A percentile compares a stretch with the other conserved stretches of the same genome.
phyloP scores from a whole-genome alignment of 2,329 filamentous ascomycete species.

The Chaetoscypha palmicola region DNA sequence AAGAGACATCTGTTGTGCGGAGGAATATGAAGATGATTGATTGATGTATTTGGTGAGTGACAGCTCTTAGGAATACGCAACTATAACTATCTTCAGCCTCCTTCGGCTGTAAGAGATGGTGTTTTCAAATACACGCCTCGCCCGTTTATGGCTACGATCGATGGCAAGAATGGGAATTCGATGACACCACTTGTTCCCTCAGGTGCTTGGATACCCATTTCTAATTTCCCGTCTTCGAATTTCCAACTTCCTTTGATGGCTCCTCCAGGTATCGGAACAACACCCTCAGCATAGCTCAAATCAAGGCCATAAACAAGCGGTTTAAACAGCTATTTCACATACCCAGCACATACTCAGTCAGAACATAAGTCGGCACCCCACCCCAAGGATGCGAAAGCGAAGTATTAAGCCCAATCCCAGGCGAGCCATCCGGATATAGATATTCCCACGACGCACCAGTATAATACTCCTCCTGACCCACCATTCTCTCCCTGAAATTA shows the following conservation, averaged over 20 bases:
- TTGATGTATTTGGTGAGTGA: not conserved
- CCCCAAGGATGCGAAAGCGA: constrained; percentile 39
- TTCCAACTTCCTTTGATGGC: not conserved
- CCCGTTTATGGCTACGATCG: not conserved
- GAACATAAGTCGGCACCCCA: constrained; percentile 38
- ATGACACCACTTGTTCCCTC: not conserved
- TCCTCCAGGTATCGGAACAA: not conserved
- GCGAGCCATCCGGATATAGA: constrained; percentile 32
- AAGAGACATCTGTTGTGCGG: too few species aligned
- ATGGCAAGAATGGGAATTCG: not conserved
- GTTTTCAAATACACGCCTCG: not conserved
- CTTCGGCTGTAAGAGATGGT: not conserved
- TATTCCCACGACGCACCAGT: constrained; percentile 42
- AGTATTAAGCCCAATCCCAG: constrained; percentile 38
- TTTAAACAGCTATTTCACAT: not conserved
- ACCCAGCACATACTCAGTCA: constrained; percentile 33
- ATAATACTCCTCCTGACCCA: constrained; percentile 31
- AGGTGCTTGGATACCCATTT: not conserved
- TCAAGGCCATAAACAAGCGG: not conserved
- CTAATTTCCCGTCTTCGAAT: not conserved
- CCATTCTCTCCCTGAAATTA: constrained; percentile 37
- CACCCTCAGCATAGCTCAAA: not conserved
- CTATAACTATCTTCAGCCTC: too few species aligned
- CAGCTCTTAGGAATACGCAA: not conserved
- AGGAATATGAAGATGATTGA: not conserved